Base-by-base conservation (phyloP, 2,329 filamentous ascomycete species). In the Penicillium verrucosum region DNA sequence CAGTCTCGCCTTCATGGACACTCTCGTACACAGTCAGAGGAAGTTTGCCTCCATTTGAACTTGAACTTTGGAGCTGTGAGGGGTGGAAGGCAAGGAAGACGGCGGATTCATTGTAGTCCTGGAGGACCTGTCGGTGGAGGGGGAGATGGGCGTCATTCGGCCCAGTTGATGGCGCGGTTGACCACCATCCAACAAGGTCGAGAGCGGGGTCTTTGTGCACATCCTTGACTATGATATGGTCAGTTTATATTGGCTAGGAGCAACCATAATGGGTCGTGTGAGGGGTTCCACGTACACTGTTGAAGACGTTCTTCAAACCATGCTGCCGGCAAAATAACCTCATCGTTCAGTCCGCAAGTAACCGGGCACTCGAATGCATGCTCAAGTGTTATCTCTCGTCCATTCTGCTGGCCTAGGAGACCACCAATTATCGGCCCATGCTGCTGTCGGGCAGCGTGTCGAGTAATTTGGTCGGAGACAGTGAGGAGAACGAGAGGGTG, bases 401-500 rank as follows among this genome's bases (percentile, higher is more conserved):
- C 93, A 79, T 91, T 89, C 67, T 97, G 92, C 70, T 94, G 90
- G 16, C 94, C 94, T 6, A 99, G 77, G n/a, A 99, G 81, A 51
- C 89, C 92, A 55, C 94, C 94, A 3, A 93, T 84, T 18, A 97
- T 83, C 16, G 92, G 91, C 0, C 89, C 89, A 18, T 80, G 73
- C 67, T 92, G 87, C 51, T 85, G 80, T 57, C 94, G 86, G 55
- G 96, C 82, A 1, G 88, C 90, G 74, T 96, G 92, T 58, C 94
- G 86, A 57, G 93, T 96, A 73, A 97, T 92, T 74, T 96, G 95
- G 75, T 99, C 94, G 65, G 93, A 96, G 68, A 99, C 94, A 63
- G 89, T 95, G 76, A 99, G 89, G 64, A 97, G 88, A 51, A 96
- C 92, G 47, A 99, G 87, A 27, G 94, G 94, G 70, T 99, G 94